These are phyloP conservation scores for Zymoseptoria pseudotritici DNA, from an alignment of 2,329 filamentous ascomycete species.

Conservation along the genomic window DNA sequence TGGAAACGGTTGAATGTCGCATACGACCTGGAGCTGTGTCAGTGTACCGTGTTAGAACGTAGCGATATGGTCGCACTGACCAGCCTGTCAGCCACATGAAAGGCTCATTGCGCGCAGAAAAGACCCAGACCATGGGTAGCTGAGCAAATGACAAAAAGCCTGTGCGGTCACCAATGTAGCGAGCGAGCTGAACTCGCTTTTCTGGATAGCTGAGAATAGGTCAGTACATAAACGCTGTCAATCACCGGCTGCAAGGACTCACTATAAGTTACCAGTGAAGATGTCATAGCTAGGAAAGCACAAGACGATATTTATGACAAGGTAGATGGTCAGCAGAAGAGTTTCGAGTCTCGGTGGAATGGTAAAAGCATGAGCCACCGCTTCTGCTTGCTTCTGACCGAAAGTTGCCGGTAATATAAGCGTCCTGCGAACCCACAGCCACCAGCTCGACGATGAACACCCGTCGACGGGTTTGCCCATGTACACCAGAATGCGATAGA, in stretches of 20 bases:
- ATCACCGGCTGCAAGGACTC: slow-evolving; percentile 13
- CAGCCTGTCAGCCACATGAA: slow-evolving; percentile 62
- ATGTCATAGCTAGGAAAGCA: slow-evolving; percentile 40
- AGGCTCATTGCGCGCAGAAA: slow-evolving; percentile 59
- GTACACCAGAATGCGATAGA: slow-evolving; percentile 24
- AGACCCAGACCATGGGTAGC: slow-evolving; percentile 58
- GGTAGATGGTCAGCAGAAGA: slow-evolving; percentile 39
- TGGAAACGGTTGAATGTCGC: slow-evolving; percentile 61
- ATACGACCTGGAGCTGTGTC: slow-evolving; percentile 38
- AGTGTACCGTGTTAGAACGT: background rate
- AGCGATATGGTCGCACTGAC: slow-evolving; percentile 21
- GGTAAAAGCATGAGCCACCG: slow-evolving; percentile 35
- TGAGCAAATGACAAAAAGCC: slow-evolving; percentile 58
- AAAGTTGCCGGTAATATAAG: slow-evolving; percentile 40
- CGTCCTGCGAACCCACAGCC: slow-evolving; percentile 30
- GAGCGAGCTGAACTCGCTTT: slow-evolving; percentile 34
- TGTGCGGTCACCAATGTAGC: slow-evolving; percentile 56
- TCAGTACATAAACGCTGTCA: background rate
- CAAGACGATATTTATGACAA: slow-evolving; percentile 38
- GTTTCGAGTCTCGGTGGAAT: slow-evolving; percentile 44
- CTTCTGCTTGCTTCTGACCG: slow-evolving; percentile 35
- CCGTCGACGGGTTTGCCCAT: slow-evolving; percentile 11
- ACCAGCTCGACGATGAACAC: slow-evolving; percentile 4
- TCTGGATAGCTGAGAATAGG: slow-evolving; percentile 1
- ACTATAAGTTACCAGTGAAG: slow-evolving; percentile 44